Percentiles rank a stretch among this genome's conserved stretches.
These are phyloP conservation scores for Cinnamomum micranthum DNA, from an alignment of 164 flowering plant genomes.

Conservation along the genomic window DNA sequence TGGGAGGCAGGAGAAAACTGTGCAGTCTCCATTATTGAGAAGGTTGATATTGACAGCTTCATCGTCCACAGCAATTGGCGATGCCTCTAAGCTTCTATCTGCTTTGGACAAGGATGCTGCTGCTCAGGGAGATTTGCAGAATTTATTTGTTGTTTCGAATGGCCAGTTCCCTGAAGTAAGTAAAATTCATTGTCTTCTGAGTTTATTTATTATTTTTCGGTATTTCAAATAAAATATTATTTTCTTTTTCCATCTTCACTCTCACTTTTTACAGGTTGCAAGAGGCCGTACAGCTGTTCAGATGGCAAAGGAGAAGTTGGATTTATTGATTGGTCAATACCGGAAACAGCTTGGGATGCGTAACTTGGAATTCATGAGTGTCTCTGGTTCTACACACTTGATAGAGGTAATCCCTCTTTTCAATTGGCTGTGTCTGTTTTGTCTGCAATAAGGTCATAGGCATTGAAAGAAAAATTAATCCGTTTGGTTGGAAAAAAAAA, in stretches of 20 bases:
- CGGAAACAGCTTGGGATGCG: conserved; percentile 64
- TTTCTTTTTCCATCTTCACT: background rate
- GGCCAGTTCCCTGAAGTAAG: conserved; percentile 74
- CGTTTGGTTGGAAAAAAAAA: too few species aligned
- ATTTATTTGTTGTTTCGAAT: conserved; percentile 47
- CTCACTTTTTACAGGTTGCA: conserved; percentile 41
- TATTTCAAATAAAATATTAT: background rate
- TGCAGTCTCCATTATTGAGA: conserved; percentile 54
- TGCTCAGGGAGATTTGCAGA: conserved; percentile 50
- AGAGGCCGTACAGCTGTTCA: conserved; percentile 46
- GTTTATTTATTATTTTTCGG: background rate
- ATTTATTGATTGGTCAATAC: conserved; percentile 49
- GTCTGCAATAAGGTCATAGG: background rate
- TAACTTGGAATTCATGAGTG: conserved; percentile 66
- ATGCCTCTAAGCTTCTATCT: conserved; percentile 64
- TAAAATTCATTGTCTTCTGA: conserved; percentile 2
- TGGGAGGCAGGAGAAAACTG: conserved; percentile 17
- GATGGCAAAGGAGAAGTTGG: conserved; percentile 53
- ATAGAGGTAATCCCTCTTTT: conserved; percentile 60
- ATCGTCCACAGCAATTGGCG: conserved; percentile 46
- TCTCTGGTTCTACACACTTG: conserved; percentile 83
- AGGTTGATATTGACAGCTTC: conserved; percentile 73
- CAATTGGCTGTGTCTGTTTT: background rate
- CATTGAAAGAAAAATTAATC: too few species aligned
- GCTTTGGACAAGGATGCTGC: conserved; percentile 82